Evolutionary conservation across 495 filamentous ascomycete genomes (phyloP).

Genomic region (Massariosphaeria phaeospora): DNA sequence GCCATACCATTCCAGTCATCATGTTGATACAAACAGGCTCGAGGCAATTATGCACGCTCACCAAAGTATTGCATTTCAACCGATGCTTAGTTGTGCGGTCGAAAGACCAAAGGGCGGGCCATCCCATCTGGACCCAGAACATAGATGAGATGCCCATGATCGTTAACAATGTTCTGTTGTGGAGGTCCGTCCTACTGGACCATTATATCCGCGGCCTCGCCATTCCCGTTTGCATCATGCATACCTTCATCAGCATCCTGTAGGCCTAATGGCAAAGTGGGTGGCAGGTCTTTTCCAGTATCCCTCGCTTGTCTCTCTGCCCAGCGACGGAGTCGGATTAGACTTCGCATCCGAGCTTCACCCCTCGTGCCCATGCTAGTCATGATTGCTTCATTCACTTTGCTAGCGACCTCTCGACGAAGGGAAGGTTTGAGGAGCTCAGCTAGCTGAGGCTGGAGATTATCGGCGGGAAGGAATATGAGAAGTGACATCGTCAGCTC

Average conservation of each 20-base stretch:
- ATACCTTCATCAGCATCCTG: neutral
- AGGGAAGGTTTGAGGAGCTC: conserved; percentile 73
- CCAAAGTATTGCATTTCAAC: too few species aligned
- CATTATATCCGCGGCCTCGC: conserved; percentile 12
- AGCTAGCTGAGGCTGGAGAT: conserved; percentile 67
- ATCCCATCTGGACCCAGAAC: neutral
- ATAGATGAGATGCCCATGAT: neutral
- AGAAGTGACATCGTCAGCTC: conserved; percentile 90
- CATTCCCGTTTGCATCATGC: neutral
- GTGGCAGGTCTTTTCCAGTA: conserved; percentile 68
- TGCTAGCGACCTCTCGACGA: conserved; percentile 71
- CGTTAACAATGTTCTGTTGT: too few species aligned
- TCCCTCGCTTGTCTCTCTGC: conserved; percentile 72
- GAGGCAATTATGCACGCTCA: too few species aligned
- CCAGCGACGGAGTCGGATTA: conserved; percentile 80
- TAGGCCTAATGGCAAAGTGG: conserved; percentile 66
- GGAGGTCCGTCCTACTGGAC: conserved; percentile 1
- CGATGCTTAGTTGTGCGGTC: too few species aligned
- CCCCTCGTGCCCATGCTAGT: conserved; percentile 61
- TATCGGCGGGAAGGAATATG: conserved; percentile 69
- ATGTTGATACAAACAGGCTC: too few species aligned
- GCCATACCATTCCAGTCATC: neutral
- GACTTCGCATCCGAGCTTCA: conserved; percentile 72
- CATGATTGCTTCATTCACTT: conserved; percentile 85
- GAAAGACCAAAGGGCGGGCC: neutral